Conservation (phyloP, 306 rosid species). For the Cyamopsis tetragonoloba region DNA sequence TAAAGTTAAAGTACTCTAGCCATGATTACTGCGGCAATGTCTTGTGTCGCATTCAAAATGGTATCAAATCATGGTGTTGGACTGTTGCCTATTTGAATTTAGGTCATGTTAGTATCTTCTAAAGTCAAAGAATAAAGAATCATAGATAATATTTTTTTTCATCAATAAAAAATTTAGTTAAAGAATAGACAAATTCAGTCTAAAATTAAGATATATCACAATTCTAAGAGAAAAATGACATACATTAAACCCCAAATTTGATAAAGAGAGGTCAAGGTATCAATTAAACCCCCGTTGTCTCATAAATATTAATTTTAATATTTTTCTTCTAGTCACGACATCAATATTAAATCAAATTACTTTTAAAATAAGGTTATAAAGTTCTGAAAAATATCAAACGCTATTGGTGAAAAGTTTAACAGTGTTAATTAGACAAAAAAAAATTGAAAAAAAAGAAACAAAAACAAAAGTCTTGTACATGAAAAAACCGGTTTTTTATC, state of each 20-base stretch:
- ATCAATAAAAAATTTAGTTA: too few relatives aligned
- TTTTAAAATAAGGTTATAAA: background rate
- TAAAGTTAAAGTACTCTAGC: conserved; percentile 14
- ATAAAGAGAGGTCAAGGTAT: too few relatives aligned
- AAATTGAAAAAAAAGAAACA: background rate
- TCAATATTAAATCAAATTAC: too few relatives aligned
- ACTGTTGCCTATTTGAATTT: background rate
- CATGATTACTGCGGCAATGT: background rate
- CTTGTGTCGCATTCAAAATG: background rate
- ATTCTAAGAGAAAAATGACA: too few relatives aligned
- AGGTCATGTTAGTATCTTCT: background rate
- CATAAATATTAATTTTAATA: too few relatives aligned
- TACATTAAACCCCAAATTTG: too few relatives aligned
- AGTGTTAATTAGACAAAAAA: background rate
- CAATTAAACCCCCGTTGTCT: too few relatives aligned
- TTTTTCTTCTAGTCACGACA: too few relatives aligned
- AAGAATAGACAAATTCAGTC: too few relatives aligned
- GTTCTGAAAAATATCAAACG: background rate
- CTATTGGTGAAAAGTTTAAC: background rate
- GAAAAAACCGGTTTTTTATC: background rate
- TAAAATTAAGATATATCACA: too few relatives aligned
- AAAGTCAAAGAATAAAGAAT: background rate
- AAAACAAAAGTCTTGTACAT: too few relatives aligned
- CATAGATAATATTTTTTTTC: background rate
- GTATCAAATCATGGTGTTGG: background rate